Conservation (phyloP, 495 filamentous ascomycete species). For the Daldinia loculata region DNA sequence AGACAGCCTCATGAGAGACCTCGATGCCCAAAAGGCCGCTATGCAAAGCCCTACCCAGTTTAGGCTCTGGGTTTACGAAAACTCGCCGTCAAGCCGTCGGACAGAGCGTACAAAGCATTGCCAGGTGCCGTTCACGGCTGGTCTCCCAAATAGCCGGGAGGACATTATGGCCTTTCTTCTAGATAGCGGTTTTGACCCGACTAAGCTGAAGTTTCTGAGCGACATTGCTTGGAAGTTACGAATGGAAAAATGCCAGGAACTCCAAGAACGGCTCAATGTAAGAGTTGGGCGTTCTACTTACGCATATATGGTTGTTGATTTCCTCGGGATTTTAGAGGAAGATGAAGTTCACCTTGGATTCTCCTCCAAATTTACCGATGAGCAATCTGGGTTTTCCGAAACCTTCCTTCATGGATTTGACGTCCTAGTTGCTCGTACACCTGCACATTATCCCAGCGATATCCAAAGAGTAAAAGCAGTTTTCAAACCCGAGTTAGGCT, state of each 20-base stretch:
- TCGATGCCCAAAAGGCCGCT: constrained; percentile 66
- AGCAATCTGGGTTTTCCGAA: constrained; percentile 62
- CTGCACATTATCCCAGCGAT: constrained; percentile 82
- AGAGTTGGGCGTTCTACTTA: constrained; percentile 77
- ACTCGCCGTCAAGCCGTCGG: constrained; percentile 48
- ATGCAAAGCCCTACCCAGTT: constrained; percentile 61
- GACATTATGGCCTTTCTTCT: constrained; percentile 66
- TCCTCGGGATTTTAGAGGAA: constrained; percentile 71
- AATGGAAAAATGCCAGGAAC: constrained; percentile 61
- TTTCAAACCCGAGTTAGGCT: constrained; percentile 71
- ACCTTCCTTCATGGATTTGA: constrained; percentile 72
- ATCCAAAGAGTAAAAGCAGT: constrained; percentile 73
- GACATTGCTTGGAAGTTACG: constrained; percentile 64
- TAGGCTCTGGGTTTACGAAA: constrained; percentile 64
- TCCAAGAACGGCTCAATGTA: constrained; percentile 73
- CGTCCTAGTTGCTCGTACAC: constrained; percentile 84
- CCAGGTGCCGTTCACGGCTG: constrained; percentile 57
- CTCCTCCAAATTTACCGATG: constrained; percentile 70
- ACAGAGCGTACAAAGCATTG: constrained; percentile 46
- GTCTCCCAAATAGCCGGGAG: constrained; percentile 59
- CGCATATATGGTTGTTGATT: constrained; percentile 84
- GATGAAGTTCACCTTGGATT: constrained; percentile 84
- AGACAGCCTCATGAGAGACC: constrained; percentile 66
- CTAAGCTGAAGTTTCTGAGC: constrained; percentile 65
- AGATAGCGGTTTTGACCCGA: constrained; percentile 72